Conservation (phyloP, 257 asterid species). For the Jacaranda copaia region DNA sequence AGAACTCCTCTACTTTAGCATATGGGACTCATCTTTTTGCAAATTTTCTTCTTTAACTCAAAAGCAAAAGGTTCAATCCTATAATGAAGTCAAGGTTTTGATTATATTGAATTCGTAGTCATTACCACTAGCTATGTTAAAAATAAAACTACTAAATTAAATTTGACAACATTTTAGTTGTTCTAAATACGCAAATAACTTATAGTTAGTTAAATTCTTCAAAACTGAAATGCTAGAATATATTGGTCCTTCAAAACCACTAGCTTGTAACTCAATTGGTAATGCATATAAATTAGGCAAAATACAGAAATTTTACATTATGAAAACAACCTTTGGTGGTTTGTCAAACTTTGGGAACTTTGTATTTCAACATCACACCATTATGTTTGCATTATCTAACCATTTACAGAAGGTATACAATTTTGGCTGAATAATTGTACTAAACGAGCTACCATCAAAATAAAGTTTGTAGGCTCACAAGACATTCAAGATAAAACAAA, state of each 20-base stretch:
- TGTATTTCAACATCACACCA: constrained; percentile 35
- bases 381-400: too few relatives aligned
- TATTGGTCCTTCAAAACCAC: constrained; percentile 72
- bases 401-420: too few relatives aligned
- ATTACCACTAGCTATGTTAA: not conserved
- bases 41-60: too few relatives aligned
- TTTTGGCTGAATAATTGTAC: too few relatives aligned
- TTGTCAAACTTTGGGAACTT: constrained; percentile 48
- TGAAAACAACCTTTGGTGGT: constrained; percentile 48
- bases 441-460: too few relatives aligned
- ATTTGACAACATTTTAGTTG: not conserved
- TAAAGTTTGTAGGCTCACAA: too few relatives aligned
- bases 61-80: too few relatives aligned
- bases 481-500: too few relatives aligned
- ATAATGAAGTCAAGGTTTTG: too few relatives aligned
- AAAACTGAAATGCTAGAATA: constrained; percentile 54
- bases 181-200: constrained; percentile 31
- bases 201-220: constrained; percentile 56
- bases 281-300: constrained; percentile 13
- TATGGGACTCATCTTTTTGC: too few relatives aligned
- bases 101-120: not conserved
- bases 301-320: not conserved
- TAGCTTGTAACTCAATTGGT: constrained; percentile 59
- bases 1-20: too few relatives aligned
- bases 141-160: not conserved